Evolutionary conservation across 2,329 filamentous ascomycete genomes (phyloP).

Genomic region (Colletotrichum karsti): DNA sequence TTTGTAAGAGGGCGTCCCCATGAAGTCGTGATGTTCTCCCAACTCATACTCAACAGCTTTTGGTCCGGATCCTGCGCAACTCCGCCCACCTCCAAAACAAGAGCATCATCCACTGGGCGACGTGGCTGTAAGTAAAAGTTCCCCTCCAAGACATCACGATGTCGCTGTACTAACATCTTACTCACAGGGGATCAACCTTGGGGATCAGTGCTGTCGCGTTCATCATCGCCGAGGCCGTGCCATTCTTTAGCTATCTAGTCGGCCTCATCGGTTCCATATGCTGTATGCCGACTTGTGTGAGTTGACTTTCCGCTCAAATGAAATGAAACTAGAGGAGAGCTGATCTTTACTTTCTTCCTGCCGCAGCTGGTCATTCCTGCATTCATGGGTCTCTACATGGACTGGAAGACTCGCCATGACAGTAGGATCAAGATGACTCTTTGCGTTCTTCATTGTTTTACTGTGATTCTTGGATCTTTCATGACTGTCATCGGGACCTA

Average conservation of each 20-base stretch:
- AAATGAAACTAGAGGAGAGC: conserved; percentile 5
- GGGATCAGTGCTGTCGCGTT: conserved; percentile 30
- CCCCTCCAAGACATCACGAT: neutral
- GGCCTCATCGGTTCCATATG: conserved; percentile 36
- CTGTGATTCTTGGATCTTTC: conserved; percentile 31
- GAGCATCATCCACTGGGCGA: conserved; percentile 40
- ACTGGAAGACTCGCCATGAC: neutral
- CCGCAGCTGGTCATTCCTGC: neutral
- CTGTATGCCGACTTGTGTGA: conserved; percentile 38
- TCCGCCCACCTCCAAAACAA: conserved; percentile 44
- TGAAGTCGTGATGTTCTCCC: too few species aligned
- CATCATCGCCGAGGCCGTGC: conserved; percentile 32
- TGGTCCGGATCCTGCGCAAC: conserved; percentile 45
- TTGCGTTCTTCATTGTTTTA: neutral
- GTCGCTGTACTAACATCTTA: neutral
- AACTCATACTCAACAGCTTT: conserved; percentile 30
- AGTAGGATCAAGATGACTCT: neutral
- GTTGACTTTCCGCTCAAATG: conserved; percentile 30
- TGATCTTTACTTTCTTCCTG: neutral
- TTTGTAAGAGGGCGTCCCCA: conserved; percentile 21
- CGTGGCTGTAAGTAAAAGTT: conserved; percentile 41
- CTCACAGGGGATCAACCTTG: conserved; percentile 30
- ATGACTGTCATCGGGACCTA: conserved; percentile 36
- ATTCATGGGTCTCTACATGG: neutral
- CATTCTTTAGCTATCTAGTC: conserved; percentile 36